Evolutionary conservation across 441 rosid species (phyloP).

Genomic region (Manihot esculenta): DNA sequence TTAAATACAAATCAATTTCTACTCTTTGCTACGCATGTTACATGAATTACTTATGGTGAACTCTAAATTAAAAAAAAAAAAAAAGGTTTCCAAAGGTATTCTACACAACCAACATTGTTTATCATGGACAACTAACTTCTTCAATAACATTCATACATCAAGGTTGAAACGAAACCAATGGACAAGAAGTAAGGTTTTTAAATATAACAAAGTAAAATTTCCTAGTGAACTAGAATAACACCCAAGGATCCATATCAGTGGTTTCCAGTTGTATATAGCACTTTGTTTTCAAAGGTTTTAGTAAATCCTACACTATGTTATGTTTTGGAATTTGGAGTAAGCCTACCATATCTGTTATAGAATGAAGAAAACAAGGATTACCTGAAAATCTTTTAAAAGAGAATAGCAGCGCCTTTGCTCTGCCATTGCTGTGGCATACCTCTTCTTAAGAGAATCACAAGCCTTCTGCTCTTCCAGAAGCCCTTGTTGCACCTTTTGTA

Average conservation of each 20-base stretch:
- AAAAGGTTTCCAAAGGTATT: too few species aligned
- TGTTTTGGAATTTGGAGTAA: neutral
- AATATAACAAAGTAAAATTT: too few species aligned
- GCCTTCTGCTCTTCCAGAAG: conserved; percentile 61
- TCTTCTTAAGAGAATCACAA: conserved; percentile 53
- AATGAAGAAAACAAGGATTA: conserved; percentile 24
- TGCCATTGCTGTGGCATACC: conserved; percentile 54
- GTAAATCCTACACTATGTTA: too few species aligned
- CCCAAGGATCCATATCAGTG: too few species aligned
- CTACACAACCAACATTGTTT: neutral
- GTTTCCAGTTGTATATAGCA: neutral
- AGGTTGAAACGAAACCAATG: neutral
- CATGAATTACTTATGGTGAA: too few species aligned
- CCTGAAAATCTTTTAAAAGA: conserved; percentile 62
- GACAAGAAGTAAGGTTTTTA: neutral
- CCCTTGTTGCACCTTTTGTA: conserved; percentile 55
- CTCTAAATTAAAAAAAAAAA: too few species aligned
- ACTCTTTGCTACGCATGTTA: too few species aligned
- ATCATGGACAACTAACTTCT: neutral
- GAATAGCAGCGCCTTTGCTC: conserved; percentile 57
- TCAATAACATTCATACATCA: neutral
- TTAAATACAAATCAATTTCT: neutral
- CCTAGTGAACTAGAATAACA: too few species aligned
- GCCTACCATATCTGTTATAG: neutral
- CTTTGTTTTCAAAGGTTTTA: neutral